These are phyloP conservation scores for Rhodotorula glutinis DNA, from an alignment of 1,284 basidiomycete genomes.

Conservation along the genomic window DNA sequence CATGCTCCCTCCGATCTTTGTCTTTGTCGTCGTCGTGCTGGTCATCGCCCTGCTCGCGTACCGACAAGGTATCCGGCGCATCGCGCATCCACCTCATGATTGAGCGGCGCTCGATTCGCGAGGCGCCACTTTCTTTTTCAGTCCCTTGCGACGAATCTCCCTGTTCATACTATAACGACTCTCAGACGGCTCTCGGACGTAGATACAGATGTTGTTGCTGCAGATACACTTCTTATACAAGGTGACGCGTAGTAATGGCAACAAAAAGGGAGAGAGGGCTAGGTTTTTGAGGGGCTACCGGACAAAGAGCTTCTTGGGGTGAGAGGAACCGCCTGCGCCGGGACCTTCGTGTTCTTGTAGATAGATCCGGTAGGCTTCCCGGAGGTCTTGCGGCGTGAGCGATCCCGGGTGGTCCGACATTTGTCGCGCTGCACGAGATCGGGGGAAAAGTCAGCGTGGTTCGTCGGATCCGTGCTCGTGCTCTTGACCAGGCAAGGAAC, in stretches of 20 bases:
- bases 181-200: too few species aligned
- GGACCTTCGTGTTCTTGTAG: slow-evolving; percentile 54
- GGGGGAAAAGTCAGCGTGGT: background rate
- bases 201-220: too few species aligned
- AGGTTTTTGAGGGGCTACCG: background rate
- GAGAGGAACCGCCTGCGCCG: slow-evolving; percentile 14
- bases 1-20: slow-evolving; percentile 31
- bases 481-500: too few species aligned
- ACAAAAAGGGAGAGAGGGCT: background rate
- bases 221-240: background rate
- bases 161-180: too few species aligned
- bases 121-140: background rate
- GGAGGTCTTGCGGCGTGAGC: slow-evolving; percentile 76
- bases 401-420: slow-evolving; percentile 72
- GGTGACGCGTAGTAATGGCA: background rate
- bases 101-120: background rate
- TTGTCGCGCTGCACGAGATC: slow-evolving; percentile 60
- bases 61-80: slow-evolving; percentile 10
- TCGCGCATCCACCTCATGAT: background rate
- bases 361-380: slow-evolving; percentile 80
- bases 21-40: slow-evolving; percentile 31
- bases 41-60: slow-evolving; percentile 21
- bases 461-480: too few species aligned
- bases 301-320: slow-evolving; percentile 36
- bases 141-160: too few species aligned